A percentile compares a stretch with the other conserved stretches of the same genome.
phyloP scores from a whole-genome alignment of 768 basidiomycete species.

The Trametes cubensis region DNA sequence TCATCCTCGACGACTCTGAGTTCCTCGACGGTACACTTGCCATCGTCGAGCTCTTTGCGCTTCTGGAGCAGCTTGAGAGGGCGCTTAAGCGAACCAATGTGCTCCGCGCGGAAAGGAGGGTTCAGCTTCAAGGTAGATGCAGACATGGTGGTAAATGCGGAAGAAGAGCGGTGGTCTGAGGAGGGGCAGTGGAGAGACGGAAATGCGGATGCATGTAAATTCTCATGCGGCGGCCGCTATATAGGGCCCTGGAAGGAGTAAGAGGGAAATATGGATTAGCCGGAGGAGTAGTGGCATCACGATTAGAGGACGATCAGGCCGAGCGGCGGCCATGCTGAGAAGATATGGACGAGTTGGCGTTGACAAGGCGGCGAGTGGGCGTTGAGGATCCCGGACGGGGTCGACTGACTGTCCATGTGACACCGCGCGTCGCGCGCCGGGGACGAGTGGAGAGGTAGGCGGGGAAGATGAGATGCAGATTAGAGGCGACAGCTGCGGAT shows the following conservation, averaged over 20 bases:
- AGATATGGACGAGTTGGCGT: constrained; percentile 5
- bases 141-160: constrained; percentile 4
- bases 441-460: too few relatives aligned
- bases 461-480: too few relatives aligned
- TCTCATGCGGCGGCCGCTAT: constrained; percentile 21
- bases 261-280: constrained; percentile 11
- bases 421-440: too few relatives aligned
- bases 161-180: neutral
- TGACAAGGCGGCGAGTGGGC: neutral
- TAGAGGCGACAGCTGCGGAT: neutral
- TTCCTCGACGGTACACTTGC: constrained; percentile 45
- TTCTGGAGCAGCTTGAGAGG: constrained; percentile 52
- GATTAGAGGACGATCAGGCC: constrained; percentile 19
- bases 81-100: constrained; percentile 64
- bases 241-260: constrained; percentile 3
- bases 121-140: constrained; percentile 27
- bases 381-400: constrained; percentile 1
- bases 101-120: constrained; percentile 56
- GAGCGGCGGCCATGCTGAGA: constrained; percentile 15
- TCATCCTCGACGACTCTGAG: constrained; percentile 53
- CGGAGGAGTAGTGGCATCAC: constrained; percentile 13
- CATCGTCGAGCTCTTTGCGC: constrained; percentile 47
- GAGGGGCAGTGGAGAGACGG: neutral
- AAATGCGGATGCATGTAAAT: constrained; percentile 6
- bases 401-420: constrained; percentile 18